phyloP scores from a whole-genome alignment of 1,284 basidiomycete species.

The Cystobasidium pallidum region DNA sequence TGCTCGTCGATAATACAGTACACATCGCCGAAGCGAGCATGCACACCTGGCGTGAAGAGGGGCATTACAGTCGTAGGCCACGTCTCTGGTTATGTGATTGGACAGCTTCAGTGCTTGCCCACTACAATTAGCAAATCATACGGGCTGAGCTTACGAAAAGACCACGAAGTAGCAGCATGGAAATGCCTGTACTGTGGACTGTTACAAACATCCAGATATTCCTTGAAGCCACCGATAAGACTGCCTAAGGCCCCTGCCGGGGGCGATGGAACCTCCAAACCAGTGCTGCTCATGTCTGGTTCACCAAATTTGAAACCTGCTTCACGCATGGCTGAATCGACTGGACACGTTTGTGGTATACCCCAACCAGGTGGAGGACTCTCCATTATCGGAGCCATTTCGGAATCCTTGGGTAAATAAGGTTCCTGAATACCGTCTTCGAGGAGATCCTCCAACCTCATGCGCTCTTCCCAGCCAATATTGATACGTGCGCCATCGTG shows the following conservation, averaged over 20 bases:
- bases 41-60: conserved; percentile 52
- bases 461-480: conserved; percentile 50
- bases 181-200: conserved; percentile 53
- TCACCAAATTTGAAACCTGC: conserved; percentile 49
- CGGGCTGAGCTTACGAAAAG: conserved; percentile 41
- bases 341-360: conserved; percentile 50
- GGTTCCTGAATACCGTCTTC: conserved; percentile 22
- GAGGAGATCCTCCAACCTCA: conserved; percentile 46
- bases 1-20: conserved; percentile 52
- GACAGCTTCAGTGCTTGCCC: background rate
- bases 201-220: conserved; percentile 53
- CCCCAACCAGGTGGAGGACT: conserved; percentile 52
- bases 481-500: conserved; percentile 51
- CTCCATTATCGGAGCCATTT: conserved; percentile 48
- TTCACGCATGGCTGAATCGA: conserved; percentile 47
- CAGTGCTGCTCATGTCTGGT: conserved; percentile 46
- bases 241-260: conserved; percentile 43
- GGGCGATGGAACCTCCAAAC: conserved; percentile 48
- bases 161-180: conserved; percentile 51
- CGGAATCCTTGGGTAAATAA: conserved; percentile 47
- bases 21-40: conserved; percentile 40
- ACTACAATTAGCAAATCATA: background rate
- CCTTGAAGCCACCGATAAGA: conserved; percentile 48
- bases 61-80: conserved; percentile 51
- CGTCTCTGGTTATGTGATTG: conserved; percentile 33